Evolutionary conservation across 306 rosid genomes (phyloP).

Genomic region (Parietaria judaica): DNA sequence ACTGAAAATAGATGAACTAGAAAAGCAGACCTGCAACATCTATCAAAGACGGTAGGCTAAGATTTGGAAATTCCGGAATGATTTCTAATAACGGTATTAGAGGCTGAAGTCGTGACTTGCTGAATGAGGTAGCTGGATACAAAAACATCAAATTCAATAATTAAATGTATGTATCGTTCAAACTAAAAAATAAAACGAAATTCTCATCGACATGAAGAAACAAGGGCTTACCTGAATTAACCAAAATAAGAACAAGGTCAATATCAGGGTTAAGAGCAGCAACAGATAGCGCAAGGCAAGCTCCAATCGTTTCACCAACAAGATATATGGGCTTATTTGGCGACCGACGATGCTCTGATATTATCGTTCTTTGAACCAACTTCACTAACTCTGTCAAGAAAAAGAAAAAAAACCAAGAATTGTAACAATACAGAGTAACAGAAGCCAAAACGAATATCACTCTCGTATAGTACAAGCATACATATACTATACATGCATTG

Average conservation of each 20-base stretch:
- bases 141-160: constrained; percentile 9
- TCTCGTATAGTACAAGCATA: not conserved
- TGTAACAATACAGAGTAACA: not conserved
- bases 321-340: constrained; percentile 80
- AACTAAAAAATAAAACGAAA: not conserved
- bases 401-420: not conserved
- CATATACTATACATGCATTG: not conserved
- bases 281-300: constrained; percentile 74
- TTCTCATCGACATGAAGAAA: not conserved
- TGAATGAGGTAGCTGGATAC: constrained; percentile 64
- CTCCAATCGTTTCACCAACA: constrained; percentile 81
- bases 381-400: constrained; percentile 54
- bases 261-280: constrained; percentile 70
- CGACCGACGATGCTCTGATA: constrained; percentile 38
- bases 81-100: constrained; percentile 50
- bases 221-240: constrained; percentile 58
- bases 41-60: constrained; percentile 42
- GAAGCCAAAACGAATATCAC: not conserved
- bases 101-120: constrained; percentile 49
- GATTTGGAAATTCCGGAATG: constrained; percentile 41
- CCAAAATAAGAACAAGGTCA: constrained; percentile 76
- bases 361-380: constrained; percentile 57
- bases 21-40: constrained; percentile 54
- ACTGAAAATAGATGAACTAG: constrained; percentile 3
- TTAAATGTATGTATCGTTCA: not conserved